Base-by-base conservation (phyloP, 2,329 filamentous ascomycete genomes). In the Ceratocystis lukuohia region DNA sequence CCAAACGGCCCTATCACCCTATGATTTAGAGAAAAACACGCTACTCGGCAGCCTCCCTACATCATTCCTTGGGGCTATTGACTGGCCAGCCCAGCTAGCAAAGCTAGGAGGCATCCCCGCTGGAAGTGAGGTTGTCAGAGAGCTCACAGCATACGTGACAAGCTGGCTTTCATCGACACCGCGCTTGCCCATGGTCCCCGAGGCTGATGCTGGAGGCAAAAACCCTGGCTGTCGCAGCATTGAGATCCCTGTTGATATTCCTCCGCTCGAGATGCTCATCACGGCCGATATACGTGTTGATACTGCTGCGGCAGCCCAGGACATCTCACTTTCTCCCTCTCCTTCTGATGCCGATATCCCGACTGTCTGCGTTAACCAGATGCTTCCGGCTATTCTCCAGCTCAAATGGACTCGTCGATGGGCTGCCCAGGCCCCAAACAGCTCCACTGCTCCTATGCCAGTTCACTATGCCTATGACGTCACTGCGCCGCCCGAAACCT, bases 241-340 rank as follows among this genome's bases (percentile, higher is more conserved):
- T 70, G 79, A 88, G 37, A 95, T 99, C 65, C 89, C 92, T 0
- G 92, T 99, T 15, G 91, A 96, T 67, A 85, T 99, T 1, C 93
- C 93, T 0, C 86, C 88, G 1, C 80, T 96, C 1, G 84, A 89
- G 61, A 84, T 96, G 22, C 83, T 97, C 0, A 88, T 96, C 74
- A 95, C 89, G 0, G 87, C 88, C 2, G 84, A 88, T 64, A 80
- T 93, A 33, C 77, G 78, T 33, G 75, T 89, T 1, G 67, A 73
- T 68, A 45, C 71, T 67, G 71, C 74, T 72, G 66, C 71, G 72
- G 65, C 61, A 20, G 61, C 74, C 73, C 1, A 56, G 69, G 17
- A 45, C 68, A 33, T 12, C 66, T 20, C 69, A 72, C 33, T 74
- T 65, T 66, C 74, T 65, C 53, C 41, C 6, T 28, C 44, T 8